Evolutionary conservation across 345 rosid genomes (phyloP).

Genomic region (Populus euphratica): DNA sequence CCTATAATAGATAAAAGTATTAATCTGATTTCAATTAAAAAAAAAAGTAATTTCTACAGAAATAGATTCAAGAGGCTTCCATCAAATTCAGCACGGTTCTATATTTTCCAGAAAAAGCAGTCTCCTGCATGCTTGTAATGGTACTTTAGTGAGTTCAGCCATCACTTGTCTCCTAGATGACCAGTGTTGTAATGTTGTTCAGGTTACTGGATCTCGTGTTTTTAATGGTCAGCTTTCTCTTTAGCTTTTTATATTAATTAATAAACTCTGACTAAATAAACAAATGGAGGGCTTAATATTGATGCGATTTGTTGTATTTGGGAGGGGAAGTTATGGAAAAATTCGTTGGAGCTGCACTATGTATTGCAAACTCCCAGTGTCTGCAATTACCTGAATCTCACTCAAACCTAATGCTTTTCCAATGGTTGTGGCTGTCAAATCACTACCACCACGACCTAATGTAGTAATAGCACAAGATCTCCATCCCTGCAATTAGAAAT

Average conservation of each 20-base stretch:
- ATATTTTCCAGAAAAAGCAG: neutral
- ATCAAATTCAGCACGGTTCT: neutral
- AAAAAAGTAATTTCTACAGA: conserved; percentile 1
- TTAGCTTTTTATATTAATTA: neutral
- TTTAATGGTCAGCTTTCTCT: neutral
- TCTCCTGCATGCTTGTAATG: neutral
- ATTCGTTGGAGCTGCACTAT: neutral
- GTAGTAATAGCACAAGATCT: conserved; percentile 91
- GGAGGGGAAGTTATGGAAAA: neutral
- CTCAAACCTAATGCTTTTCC: conserved; percentile 89
- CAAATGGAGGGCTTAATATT: neutral
- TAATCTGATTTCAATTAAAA: conserved; percentile 2
- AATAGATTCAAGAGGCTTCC: neutral
- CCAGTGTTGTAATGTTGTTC: neutral
- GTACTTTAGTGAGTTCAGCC: no score
- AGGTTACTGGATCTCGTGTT: neutral
- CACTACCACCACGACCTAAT: conserved; percentile 97
- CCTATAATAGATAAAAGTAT: conserved; percentile 39
- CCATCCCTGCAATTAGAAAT: conserved; percentile 65
- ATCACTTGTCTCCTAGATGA: neutral
- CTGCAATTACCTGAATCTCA: conserved; percentile 83
- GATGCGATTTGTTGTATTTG: neutral
- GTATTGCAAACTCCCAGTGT: conserved; percentile 1
- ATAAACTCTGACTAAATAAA: neutral
- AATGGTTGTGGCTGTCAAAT: conserved; percentile 95